These are phyloP conservation scores for Paxillus involutus DNA, from an alignment of 768 basidiomycete species.

Conservation along the genomic window DNA sequence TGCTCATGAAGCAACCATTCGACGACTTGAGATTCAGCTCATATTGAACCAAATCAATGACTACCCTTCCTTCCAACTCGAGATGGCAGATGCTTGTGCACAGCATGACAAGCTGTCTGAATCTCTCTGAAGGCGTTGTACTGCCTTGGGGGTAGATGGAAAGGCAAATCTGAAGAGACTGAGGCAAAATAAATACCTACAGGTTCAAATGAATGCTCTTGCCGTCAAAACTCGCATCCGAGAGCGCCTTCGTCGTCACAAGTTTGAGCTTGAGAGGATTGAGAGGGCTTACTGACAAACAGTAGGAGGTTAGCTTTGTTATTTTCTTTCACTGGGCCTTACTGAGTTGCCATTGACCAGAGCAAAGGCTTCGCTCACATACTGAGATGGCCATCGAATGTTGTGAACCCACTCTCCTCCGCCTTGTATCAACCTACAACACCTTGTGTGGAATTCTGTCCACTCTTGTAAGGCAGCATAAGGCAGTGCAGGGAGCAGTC, in stretches of 20 bases:
- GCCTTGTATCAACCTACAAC: conserved; percentile 27
- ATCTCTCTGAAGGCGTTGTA: background rate
- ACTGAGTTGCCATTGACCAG: conserved; percentile 23
- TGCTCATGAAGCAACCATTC: background rate
- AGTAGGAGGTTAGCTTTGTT: conserved; percentile 11
- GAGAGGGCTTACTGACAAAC: conserved; percentile 6
- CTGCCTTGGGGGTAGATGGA: background rate
- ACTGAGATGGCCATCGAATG: conserved; percentile 20
- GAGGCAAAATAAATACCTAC: background rate
- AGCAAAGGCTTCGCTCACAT: conserved; percentile 22
- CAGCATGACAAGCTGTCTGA: background rate
- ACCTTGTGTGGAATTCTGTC: conserved; percentile 19
- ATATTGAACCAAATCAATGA: background rate
- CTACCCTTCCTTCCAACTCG: background rate
- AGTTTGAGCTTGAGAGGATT: conserved; percentile 17
- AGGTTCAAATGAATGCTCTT: conserved; percentile 13
- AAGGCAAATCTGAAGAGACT: background rate
- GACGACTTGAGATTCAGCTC: background rate
- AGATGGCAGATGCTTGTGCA: background rate
- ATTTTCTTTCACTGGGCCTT: conserved; percentile 10
- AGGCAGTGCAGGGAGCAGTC: conserved; percentile 22
- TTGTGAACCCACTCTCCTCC: conserved; percentile 26
- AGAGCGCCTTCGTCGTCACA: conserved; percentile 9
- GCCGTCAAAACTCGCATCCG: conserved; percentile 13
- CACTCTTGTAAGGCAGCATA: conserved; percentile 6